Evolutionary conservation across 352 stramenopile species (phyloP), one percentile per base, ranked within the genome.

Genomic region (Pythium sp.): DNA sequence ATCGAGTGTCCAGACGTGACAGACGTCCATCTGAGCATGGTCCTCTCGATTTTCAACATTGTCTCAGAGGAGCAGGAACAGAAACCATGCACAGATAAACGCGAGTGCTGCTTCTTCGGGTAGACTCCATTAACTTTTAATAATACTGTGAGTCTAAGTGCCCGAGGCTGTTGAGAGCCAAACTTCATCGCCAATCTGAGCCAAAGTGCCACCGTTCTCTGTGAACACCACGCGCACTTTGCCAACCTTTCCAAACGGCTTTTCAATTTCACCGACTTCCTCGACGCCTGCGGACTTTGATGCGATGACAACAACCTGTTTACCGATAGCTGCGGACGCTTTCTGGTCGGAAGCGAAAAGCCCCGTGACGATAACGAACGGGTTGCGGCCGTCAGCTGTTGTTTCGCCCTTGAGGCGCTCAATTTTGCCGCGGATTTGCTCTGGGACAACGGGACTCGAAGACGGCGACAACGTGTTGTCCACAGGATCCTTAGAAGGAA

Each of bases 401-500:
- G 86, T 94, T 56, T 94, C 81, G 1, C 86, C 86, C 58, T 91
- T 92, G 6, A 92, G 72, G 0, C 82, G 76, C 67, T 92, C 86
- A 18, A 94, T 82, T 28, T n/a, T 24, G 1, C 82, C 82, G 32
- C 49, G 55, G 1, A 3, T 43, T 3, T 54, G 47, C 6, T 55
- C 57, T 57, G 34, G 26, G 8, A 30, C 59, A 46, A 18, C 26
- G 0, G 24, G 5, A 24, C 26, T 18, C 20, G 24, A 41, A 9
- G 4, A 55, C 34, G 20, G 24, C 6, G 12, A 2, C 8, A 6
- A 32, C 30, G 30, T 22, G 5, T 5, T 26, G 20, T 54, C 24
- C 3, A 41, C 34, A 2, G 18, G 8, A 8, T 30, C 32, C 11
- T 41, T 30, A 18, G 18, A 18, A 14, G 5, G 20, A 34, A 5